Base-by-base conservation (phyloP, 371 early-diverging fungal species). In the Mucor saturninus region DNA sequence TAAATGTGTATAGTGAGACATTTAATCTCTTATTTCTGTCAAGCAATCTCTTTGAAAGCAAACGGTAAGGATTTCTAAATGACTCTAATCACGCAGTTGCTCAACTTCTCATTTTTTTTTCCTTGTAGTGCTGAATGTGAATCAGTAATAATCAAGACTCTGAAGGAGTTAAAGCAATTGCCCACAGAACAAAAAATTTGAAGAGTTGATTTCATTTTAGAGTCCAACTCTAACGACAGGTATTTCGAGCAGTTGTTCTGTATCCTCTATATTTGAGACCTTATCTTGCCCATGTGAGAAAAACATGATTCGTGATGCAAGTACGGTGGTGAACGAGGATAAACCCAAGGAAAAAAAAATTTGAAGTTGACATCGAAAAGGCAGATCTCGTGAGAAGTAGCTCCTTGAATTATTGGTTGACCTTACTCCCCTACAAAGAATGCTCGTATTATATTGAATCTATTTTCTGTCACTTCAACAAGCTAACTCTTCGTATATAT, bases 381-480 rank as follows among this genome's bases (percentile, higher is more conserved):
- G 56, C 45, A 43, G 56, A 56, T 56, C 56, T 56, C 43, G 56
- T 56, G 56, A 56, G 56, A 56, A 56, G 56, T 31, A 56, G 42
- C 56, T 40, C 39, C 50, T 29, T 59, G 60, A 50, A 59, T 28
- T 59, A 61, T 53, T 61, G 61, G 61, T 43, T 42, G 45, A 61
- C 54, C 54, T 35, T 61, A 42, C 61, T 61, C 54, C 54, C 45
- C 35, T 61, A 61, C 54, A 61, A 52, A 61, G 54, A 45, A 54
- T 48, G 38, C 11, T 53, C 15, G 15, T 43, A 45, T 28, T 61
- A 61, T 32, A 45, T 61, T 53, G 46, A 61, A 54, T 61, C 37
- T 43, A 61, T 30, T 30, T 59, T 54, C 52, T 52, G 61, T 43
- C 42, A 61, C 28, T 61, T 61, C 54, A 61, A 61, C 31, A 61